Percentiles rank a stretch among this genome's conserved stretches.
phyloP scores from a whole-genome alignment of 352 stramenopile species.

The Phytophthora hybrid region DNA sequence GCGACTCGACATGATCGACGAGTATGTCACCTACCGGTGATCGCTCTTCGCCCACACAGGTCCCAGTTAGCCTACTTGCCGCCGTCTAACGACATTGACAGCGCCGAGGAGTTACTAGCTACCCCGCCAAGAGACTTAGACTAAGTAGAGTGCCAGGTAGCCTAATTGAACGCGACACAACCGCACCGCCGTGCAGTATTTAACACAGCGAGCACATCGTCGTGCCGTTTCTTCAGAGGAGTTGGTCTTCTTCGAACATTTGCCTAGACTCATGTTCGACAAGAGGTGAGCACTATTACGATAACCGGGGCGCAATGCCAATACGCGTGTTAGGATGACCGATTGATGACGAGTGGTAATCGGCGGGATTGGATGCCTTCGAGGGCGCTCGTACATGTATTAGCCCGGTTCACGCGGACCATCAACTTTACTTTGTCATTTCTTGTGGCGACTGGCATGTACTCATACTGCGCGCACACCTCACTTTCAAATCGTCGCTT shows the following conservation, averaged over 20 bases:
- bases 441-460: constrained; percentile 20
- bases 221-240: constrained; percentile 2
- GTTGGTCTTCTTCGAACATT: neutral
- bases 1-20: constrained; percentile 56
- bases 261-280: neutral
- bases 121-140: constrained; percentile 10
- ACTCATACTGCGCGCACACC: neutral
- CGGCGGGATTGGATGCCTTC: neutral
- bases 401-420: no score
- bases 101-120: constrained; percentile 19
- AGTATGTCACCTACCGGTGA: constrained; percentile 49
- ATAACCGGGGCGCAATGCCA: neutral
- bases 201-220: neutral
- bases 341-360: neutral
- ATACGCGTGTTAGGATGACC: constrained; percentile 22
- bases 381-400: no score
- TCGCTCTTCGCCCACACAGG: neutral
- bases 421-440: neutral
- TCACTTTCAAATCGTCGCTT: constrained; percentile 25
- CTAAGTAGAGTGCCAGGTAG: constrained; percentile 16
- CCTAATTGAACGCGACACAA: constrained; percentile 32
- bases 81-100: constrained; percentile 4
- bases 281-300: neutral
- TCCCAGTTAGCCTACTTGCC: constrained; percentile 23
- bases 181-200: constrained; percentile 2